These are phyloP conservation scores for Polyplosphaeria fusca DNA, from an alignment of 495 filamentous ascomycete species.

Conservation along the genomic window DNA sequence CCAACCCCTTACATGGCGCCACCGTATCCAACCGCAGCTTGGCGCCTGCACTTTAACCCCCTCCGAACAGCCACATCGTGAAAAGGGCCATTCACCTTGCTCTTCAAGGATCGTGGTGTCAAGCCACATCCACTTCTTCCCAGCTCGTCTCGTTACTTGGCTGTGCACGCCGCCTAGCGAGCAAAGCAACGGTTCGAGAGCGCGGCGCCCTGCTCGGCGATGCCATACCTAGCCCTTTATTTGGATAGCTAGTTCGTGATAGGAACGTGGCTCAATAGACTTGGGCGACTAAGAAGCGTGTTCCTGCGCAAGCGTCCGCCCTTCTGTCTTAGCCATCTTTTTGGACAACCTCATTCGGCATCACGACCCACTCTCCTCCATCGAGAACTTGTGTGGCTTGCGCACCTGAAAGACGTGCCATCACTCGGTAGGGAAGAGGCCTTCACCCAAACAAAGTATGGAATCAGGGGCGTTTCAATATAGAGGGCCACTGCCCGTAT, in stretches of 20 bases:
- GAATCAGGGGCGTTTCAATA: slow-evolving; percentile 14
- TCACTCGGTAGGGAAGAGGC: not conserved
- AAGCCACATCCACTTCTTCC: not conserved
- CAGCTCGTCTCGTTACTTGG: too few species aligned
- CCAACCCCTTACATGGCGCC: slow-evolving; percentile 7
- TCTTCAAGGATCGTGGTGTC: not conserved
- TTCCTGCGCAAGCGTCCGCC: slow-evolving; percentile 2
- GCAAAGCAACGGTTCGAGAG: too few species aligned
- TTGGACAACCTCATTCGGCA: not conserved
- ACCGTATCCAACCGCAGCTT: not conserved
- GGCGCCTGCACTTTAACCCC: not conserved
- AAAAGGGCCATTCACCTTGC: slow-evolving; percentile 1
- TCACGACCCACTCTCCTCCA: not conserved
- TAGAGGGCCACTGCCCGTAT: not conserved
- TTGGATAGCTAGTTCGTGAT: too few species aligned
- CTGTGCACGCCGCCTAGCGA: too few species aligned
- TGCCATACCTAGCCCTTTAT: not conserved
- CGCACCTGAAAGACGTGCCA: not conserved
- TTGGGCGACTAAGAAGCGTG: not conserved
- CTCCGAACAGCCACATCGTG: not conserved
- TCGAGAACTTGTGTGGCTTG: slow-evolving; percentile 1
- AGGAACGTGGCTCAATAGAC: too few species aligned
- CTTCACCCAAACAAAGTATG: not conserved
- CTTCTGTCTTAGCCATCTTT: not conserved
- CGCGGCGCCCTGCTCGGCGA: not conserved